Base-by-base conservation (phyloP, 1,139 yeast species). In the Petasospora fabianii region DNA sequence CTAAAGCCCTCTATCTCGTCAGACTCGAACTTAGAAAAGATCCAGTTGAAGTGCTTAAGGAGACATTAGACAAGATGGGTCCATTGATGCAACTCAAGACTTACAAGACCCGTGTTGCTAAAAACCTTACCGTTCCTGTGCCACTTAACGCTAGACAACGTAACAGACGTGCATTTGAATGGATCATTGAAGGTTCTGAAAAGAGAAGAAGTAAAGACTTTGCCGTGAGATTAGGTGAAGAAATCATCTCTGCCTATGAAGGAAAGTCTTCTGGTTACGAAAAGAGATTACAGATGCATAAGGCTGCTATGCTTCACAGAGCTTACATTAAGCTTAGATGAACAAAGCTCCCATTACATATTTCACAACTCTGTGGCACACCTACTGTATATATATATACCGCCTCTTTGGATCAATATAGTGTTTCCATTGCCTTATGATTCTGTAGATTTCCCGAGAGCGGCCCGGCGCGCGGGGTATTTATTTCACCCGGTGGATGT, bases 171-270 rank as follows among this genome's bases (percentile, higher is more conserved):
- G 96, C 97, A 3, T 84, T 94, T 70, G 65, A 70, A 47, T 92
- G 97, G 97, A 83, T 92, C 36, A 65, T 88, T 42, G 96, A 87
- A 44, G 88, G 95, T 16, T 77, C 95, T 21, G 73, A 77, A 42
- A 82, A 82, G 59, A 81, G 95, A 61, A 82, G 80, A 39, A 80
- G 92, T 16, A 77, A 80, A 44, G 94, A 85, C 55, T 84, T 84
- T 55, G 71, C 95, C 1, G 97, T 92, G 24, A 76, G 97, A 57
- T 71, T 92, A 44, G 92, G 92, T 24, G 97, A 92, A 64, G 97
- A 92, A 62, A 75, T 92, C 45, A 62, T 87, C 32, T 69, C 84
- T 39, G 94, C 94, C 22, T 71, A 71, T 53, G 80, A 77, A 54
- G 96, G 96, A 38, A 79, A 78, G 59, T 79, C 94, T 33, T 71